Conservation (phyloP, 2,329 filamentous ascomycete species). For the Paecilomyces fulvus region DNA sequence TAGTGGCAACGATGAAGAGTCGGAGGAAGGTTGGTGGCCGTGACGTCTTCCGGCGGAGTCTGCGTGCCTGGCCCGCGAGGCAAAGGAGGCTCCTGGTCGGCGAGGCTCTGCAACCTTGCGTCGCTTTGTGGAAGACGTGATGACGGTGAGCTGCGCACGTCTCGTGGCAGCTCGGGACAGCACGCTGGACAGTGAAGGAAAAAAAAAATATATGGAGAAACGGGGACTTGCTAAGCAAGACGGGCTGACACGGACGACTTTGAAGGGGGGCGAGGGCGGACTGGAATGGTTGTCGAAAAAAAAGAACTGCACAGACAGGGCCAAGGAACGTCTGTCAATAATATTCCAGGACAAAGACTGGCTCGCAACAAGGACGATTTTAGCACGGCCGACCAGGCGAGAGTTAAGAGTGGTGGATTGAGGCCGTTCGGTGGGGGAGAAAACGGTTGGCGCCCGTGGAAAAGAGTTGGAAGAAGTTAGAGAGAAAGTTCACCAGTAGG, state of each 20-base stretch:
- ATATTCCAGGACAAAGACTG: neutral
- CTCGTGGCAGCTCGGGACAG: constrained; percentile 35
- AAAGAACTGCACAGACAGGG: neutral
- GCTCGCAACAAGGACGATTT: neutral
- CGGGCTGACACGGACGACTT: neutral
- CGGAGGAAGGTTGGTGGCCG: constrained; percentile 9
- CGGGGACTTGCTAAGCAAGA: neutral
- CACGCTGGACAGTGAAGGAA: constrained; percentile 1
- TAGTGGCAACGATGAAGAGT: constrained; percentile 2
- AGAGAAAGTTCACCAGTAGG: neutral
- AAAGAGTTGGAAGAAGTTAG: neutral
- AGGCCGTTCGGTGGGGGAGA: neutral
- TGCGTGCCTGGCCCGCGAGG: constrained; percentile 14
- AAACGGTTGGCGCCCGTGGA: neutral
- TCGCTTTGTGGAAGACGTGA: constrained; percentile 43
- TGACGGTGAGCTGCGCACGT: constrained; percentile 40
- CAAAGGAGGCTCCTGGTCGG: constrained; percentile 27
- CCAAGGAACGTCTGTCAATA: neutral
- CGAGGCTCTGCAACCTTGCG: constrained; percentile 39
- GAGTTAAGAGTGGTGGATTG: neutral
- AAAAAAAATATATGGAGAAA: neutral
- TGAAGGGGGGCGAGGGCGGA: neutral
- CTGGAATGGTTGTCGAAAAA: neutral
- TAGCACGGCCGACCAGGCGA: neutral
- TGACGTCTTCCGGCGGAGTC: constrained; percentile 26